These are phyloP conservation scores for Albophoma yamanashiensis DNA, from an alignment of 2,329 filamentous ascomycete genomes.

Conservation along the genomic window DNA sequence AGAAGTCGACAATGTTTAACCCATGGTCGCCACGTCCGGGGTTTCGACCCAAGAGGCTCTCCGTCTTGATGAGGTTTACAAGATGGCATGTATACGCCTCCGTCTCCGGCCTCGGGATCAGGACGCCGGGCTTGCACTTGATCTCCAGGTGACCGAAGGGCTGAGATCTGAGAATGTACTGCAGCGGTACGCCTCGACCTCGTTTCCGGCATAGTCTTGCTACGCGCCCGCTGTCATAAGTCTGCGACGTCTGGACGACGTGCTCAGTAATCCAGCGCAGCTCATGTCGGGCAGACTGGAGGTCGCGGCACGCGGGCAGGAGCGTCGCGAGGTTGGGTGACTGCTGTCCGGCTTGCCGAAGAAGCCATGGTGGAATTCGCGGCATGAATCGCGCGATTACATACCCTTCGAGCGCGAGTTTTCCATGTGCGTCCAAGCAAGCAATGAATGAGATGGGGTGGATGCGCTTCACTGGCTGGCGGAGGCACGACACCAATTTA, in stretches of 20 bases:
- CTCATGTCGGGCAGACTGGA: conserved; percentile 56
- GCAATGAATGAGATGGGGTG: background rate
- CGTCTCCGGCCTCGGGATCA: conserved; percentile 77
- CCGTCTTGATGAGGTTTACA: conserved; percentile 29
- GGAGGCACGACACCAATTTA: background rate
- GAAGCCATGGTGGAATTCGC: conserved; percentile 47
- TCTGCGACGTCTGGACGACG: conserved; percentile 21
- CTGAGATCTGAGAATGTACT: conserved; percentile 82
- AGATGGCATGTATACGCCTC: conserved; percentile 55
- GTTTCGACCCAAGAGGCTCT: conserved; percentile 3
- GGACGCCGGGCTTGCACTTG: conserved; percentile 60
- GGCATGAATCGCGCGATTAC: conserved; percentile 37
- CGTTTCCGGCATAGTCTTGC: conserved; percentile 35
- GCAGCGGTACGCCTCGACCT: conserved; percentile 61
- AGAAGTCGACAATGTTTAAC: conserved; percentile 69
- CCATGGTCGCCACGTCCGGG: conserved; percentile 6
- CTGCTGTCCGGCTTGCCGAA: conserved; percentile 41
- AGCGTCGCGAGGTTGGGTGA: conserved; percentile 49
- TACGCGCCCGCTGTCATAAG: conserved; percentile 14
- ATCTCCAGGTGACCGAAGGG: conserved; percentile 82
- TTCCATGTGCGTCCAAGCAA: background rate
- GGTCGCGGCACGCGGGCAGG: conserved; percentile 51
- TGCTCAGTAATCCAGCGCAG: conserved; percentile 63
- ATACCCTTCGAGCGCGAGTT: background rate
- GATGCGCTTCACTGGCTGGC: background rate